phyloP scores from a whole-genome alignment of 495 filamentous ascomycete genomes.

The Cercophora samala region DNA sequence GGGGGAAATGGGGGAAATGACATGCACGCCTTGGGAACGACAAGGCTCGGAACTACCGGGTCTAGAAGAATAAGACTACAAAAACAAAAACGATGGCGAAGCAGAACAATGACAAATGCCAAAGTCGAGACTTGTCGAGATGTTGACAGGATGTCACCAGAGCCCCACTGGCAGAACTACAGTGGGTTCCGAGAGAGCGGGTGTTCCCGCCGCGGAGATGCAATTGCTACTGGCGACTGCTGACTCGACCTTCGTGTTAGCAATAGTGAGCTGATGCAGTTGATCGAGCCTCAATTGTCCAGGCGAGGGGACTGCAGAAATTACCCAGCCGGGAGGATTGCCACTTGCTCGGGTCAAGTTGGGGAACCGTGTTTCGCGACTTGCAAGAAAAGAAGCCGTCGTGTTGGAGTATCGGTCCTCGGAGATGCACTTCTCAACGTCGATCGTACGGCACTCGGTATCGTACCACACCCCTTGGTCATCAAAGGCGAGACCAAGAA shows the following conservation, averaged over 20 bases:
- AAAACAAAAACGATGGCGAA: neutral
- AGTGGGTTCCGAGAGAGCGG: slow-evolving; percentile 12
- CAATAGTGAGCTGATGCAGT: slow-evolving; percentile 28
- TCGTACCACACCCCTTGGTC: slow-evolving; percentile 18
- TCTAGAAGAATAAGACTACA: neutral
- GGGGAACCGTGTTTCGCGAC: neutral
- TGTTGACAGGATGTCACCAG: neutral
- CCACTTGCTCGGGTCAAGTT: neutral
- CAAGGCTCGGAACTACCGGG: neutral
- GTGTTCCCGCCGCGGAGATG: slow-evolving; percentile 31
- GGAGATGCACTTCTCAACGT: slow-evolving; percentile 15
- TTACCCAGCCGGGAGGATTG: slow-evolving; percentile 4
- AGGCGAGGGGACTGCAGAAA: slow-evolving; percentile 6
- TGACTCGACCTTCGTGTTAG: slow-evolving; percentile 22
- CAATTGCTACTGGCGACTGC: neutral
- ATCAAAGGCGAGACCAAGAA: slow-evolving; percentile 7
- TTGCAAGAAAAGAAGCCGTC: neutral
- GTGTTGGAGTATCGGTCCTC: slow-evolving; percentile 11
- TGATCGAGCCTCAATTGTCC: slow-evolving; percentile 1
- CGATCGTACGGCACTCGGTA: slow-evolving; percentile 14
- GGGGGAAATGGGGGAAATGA: neutral
- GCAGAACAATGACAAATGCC: neutral
- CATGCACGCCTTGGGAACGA: neutral
- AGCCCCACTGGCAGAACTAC: neutral
- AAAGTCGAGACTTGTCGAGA: neutral